Conservation (phyloP, 2,329 filamentous ascomycete genomes). For the Didymosphaeria variabile region DNA sequence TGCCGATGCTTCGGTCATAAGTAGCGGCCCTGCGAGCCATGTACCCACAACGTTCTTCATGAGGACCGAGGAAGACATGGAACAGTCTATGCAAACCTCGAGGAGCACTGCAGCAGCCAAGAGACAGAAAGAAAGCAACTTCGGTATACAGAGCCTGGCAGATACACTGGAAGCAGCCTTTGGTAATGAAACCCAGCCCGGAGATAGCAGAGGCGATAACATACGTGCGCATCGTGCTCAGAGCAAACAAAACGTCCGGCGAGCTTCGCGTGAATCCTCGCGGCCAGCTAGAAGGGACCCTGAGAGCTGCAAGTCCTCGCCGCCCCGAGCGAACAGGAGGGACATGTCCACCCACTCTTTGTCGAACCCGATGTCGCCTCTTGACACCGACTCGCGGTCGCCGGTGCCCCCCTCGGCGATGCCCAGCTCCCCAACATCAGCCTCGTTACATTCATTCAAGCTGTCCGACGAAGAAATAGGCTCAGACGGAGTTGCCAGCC, state of each 20-base stretch:
- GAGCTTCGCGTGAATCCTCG: constrained; percentile 36
- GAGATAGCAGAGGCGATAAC: constrained; percentile 36
- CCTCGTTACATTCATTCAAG: constrained; percentile 66
- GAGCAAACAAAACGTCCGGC: constrained; percentile 38
- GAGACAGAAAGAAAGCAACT: constrained; percentile 56
- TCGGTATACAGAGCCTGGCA: constrained; percentile 66
- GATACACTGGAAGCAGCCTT: constrained; percentile 60
- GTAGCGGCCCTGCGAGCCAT: constrained; percentile 35
- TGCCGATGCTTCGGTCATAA: constrained; percentile 34
- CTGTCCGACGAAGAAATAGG: constrained; percentile 66
- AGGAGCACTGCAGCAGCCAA: constrained; percentile 23
- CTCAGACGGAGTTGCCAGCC: constrained; percentile 64
- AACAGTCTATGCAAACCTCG: constrained; percentile 47
- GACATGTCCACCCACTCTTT: constrained; percentile 33
- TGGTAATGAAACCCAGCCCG: constrained; percentile 35
- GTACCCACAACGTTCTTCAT: constrained; percentile 69
- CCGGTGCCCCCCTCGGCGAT: constrained; percentile 60
- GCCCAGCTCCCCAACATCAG: constrained; percentile 68
- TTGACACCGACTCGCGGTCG: constrained; percentile 43
- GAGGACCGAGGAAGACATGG: constrained; percentile 61
- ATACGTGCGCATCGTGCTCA: constrained; percentile 36
- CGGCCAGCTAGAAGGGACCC: constrained; percentile 26
- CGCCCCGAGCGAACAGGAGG: constrained; percentile 31
- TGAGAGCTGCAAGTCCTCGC: constrained; percentile 32
- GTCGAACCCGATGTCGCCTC: constrained; percentile 36